Conservation (phyloP, 2,329 filamentous ascomycete species). For the Dothidotthia symphoricarpi region DNA sequence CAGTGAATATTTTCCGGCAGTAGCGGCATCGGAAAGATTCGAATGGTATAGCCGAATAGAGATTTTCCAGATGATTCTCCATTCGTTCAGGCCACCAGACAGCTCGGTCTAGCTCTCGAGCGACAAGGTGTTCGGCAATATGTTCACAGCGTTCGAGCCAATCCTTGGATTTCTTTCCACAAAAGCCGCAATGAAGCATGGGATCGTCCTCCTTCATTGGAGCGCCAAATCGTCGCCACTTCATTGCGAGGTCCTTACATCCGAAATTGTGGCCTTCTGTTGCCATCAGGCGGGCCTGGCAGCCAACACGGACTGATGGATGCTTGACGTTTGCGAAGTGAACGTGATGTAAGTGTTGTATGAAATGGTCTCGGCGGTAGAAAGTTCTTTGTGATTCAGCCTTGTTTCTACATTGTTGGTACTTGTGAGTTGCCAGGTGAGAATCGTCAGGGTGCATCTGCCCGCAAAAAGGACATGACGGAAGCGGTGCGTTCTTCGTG, state of each 20-base stretch:
- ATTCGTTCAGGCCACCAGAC: slow-evolving; percentile 36
- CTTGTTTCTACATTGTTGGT: slow-evolving; percentile 37
- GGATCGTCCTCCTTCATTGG: slow-evolving; percentile 38
- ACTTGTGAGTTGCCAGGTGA: slow-evolving; percentile 38
- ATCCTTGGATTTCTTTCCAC: slow-evolving; percentile 31
- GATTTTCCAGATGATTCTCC: slow-evolving; percentile 36
- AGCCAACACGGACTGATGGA: slow-evolving; percentile 34
- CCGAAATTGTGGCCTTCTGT: slow-evolving; percentile 35
- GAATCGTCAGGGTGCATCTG: slow-evolving; percentile 31
- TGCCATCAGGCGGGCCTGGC: slow-evolving; percentile 30
- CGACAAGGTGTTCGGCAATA: slow-evolving; percentile 34
- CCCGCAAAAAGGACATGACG: slow-evolving; percentile 36
- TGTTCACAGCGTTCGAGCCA: slow-evolving; percentile 37
- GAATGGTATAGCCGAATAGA: slow-evolving; percentile 27
- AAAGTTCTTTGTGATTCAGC: slow-evolving; percentile 39
- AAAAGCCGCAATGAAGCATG: slow-evolving; percentile 39
- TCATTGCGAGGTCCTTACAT: slow-evolving; percentile 38
- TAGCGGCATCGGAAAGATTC: slow-evolving; percentile 38
- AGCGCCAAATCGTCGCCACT: slow-evolving; percentile 36
- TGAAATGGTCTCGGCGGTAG: slow-evolving; percentile 38
- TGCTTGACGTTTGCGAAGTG: slow-evolving; percentile 38
- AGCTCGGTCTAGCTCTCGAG: slow-evolving; percentile 28
- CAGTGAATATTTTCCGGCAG: slow-evolving; percentile 34
- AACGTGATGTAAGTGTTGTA: slow-evolving; percentile 38
- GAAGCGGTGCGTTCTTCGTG: slow-evolving; percentile 23